phyloP scores from a whole-genome alignment of 768 basidiomycete genomes.

The Lyophyllum semitale region DNA sequence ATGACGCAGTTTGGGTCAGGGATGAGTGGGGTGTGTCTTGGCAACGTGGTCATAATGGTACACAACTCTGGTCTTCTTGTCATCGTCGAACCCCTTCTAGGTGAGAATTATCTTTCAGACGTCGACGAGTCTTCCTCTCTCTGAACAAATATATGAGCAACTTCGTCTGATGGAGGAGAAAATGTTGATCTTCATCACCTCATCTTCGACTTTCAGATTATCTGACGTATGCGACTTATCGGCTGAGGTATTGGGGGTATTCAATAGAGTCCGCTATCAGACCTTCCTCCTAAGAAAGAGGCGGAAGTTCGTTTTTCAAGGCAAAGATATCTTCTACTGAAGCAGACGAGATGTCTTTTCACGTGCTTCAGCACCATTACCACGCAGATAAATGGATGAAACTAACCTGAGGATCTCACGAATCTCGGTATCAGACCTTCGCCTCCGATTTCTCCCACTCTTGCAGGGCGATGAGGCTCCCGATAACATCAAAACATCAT shows the following conservation, averaged over 20 bases:
- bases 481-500: conserved; percentile 32
- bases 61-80: not conserved
- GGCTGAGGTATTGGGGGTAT: not conserved
- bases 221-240: not conserved
- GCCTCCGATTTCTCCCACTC: conserved; percentile 9
- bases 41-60: not conserved
- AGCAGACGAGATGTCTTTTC: conserved; percentile 4
- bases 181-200: not conserved
- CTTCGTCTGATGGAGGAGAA: not conserved
- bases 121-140: not conserved
- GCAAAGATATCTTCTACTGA: conserved; percentile 5
- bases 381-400: not conserved
- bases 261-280: not conserved
- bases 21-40: not conserved
- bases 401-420: conserved; percentile 20
- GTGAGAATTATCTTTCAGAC: not conserved
- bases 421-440: conserved; percentile 36
- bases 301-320: not conserved
- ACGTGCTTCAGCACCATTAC: not conserved
- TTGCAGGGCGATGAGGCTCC: conserved; percentile 41
- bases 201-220: not conserved
- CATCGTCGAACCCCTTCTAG: not conserved
- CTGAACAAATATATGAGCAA: not conserved
- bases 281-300: not conserved
- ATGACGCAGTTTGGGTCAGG: conserved; percentile 11